These are phyloP conservation scores for Cercospora brassicicola DNA, from an alignment of 2,329 filamentous ascomycete genomes.

Conservation along the genomic window DNA sequence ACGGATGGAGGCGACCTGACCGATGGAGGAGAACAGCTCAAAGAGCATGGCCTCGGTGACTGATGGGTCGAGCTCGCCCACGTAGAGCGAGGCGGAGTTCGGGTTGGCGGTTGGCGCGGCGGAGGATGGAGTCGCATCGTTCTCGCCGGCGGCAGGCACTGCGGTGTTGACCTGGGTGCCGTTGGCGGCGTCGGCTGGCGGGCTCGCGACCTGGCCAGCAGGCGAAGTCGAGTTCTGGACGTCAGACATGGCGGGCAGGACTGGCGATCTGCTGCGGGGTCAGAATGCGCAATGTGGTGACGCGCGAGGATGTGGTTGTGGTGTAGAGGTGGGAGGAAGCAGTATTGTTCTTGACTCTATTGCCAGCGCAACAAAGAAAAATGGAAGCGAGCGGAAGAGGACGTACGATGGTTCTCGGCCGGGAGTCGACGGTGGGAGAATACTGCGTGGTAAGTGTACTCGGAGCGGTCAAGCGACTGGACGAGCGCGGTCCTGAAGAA, in stretches of 20 bases:
- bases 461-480: constrained; percentile 10
- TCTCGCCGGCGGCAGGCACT: constrained; percentile 61
- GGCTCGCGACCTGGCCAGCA: constrained; percentile 69
- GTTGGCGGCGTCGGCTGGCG: constrained; percentile 63
- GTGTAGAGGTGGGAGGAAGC: constrained; percentile 6
- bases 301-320: background rate
- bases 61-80: constrained; percentile 94
- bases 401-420: constrained; percentile 15
- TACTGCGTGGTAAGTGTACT: constrained; percentile 1
- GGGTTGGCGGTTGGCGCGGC: constrained; percentile 67
- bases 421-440: constrained; percentile 2
- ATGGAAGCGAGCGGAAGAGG: background rate
- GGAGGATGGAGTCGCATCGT: constrained; percentile 70
- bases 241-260: constrained; percentile 41
- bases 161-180: constrained; percentile 70
- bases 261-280: constrained; percentile 15
- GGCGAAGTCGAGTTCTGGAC: constrained; percentile 51
- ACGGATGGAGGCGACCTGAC: constrained; percentile 97
- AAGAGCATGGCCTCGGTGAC: constrained; percentile 99
- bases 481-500: constrained; percentile 15
- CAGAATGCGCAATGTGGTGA: constrained; percentile 15
- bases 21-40: constrained; percentile 99
- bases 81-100: constrained; percentile 96
- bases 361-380: constrained; percentile 16
- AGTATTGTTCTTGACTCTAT: constrained; percentile 17